Percentiles rank a stretch among this genome's conserved stretches.
Evolutionary conservation across 2,329 filamentous ascomycete genomes (phyloP).

Genomic region (Pochonia chlamydosporia): DNA sequence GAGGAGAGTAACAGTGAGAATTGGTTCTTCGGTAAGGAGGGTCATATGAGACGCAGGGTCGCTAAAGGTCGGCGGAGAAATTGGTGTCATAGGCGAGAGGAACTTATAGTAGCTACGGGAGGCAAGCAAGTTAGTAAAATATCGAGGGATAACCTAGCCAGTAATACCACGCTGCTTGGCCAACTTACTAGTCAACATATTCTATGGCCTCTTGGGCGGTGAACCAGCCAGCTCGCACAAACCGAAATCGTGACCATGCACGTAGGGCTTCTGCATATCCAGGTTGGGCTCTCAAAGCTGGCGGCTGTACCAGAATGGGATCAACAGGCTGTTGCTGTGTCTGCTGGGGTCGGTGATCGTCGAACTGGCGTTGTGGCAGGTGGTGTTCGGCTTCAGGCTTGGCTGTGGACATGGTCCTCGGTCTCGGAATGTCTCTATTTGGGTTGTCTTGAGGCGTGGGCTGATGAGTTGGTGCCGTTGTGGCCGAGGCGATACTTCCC

Average conservation of each 20-base stretch:
- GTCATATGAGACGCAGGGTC: constrained; percentile 73
- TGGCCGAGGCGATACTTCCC: constrained; percentile 20
- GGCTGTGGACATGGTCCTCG: constrained; percentile 10
- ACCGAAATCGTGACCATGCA: constrained; percentile 88
- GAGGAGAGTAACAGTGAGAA: constrained; percentile 83
- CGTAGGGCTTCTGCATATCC: constrained; percentile 66
- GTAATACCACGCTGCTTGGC: neutral
- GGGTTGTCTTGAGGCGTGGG: constrained; percentile 9
- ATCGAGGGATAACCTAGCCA: neutral
- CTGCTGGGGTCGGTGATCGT: neutral
- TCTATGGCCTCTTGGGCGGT: constrained; percentile 87
- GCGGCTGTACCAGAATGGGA: constrained; percentile 36
- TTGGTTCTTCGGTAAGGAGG: constrained; percentile 84
- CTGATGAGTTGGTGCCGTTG: constrained; percentile 13
- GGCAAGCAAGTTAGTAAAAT: neutral
- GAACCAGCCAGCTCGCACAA: constrained; percentile 96
- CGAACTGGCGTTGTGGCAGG: neutral
- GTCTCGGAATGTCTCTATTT: constrained; percentile 4
- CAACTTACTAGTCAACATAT: constrained; percentile 80
- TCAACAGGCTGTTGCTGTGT: constrained; percentile 33
- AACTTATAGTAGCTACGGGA: constrained; percentile 74
- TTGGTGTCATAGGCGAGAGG: constrained; percentile 85
- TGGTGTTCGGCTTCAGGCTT: constrained; percentile 10
- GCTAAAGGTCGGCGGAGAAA: constrained; percentile 85
- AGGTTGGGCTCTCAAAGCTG: constrained; percentile 40